Evolutionary conservation across 306 rosid species (phyloP).

Genomic region (Luffa acutangula): DNA sequence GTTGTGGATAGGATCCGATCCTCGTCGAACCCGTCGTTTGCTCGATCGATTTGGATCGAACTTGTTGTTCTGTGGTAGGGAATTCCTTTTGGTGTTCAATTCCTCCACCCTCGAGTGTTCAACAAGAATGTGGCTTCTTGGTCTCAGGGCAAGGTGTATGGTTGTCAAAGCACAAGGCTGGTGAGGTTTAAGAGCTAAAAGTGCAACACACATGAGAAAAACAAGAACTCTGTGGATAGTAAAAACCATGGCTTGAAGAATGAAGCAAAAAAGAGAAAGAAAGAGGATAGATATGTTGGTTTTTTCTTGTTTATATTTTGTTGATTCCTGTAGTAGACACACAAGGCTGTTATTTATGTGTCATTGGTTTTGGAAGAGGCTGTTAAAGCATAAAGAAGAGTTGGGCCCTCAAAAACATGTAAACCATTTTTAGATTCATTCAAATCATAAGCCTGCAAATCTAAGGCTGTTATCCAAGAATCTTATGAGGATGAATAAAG

Average conservation of each 20-base stretch:
- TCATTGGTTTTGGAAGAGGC: constrained; percentile 35
- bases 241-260: constrained; percentile 43
- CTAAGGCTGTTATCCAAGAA: constrained; percentile 79
- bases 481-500: constrained; percentile 73
- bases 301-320: constrained; percentile 11
- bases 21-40: constrained; percentile 72
- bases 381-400: constrained; percentile 51
- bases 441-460: constrained; percentile 50
- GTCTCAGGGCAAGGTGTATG: constrained; percentile 35
- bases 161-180: constrained; percentile 38
- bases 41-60: constrained; percentile 65
- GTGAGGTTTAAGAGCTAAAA: constrained; percentile 38
- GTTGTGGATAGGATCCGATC: constrained; percentile 97
- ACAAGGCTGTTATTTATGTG: constrained; percentile 42
- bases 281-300: constrained; percentile 12
- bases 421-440: constrained; percentile 66
- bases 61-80: constrained; percentile 24
- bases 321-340: constrained; percentile 48
- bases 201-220: constrained; percentile 47
- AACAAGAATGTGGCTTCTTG: constrained; percentile 22
- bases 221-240: constrained; percentile 23
- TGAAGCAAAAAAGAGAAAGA: constrained; percentile 8
- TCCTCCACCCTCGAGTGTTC: constrained; percentile 19
- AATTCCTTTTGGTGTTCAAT: constrained; percentile 29
- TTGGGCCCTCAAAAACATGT: constrained; percentile 36